Conservation (phyloP, 164 flowering plant species). For the Magnolia officinalis region DNA sequence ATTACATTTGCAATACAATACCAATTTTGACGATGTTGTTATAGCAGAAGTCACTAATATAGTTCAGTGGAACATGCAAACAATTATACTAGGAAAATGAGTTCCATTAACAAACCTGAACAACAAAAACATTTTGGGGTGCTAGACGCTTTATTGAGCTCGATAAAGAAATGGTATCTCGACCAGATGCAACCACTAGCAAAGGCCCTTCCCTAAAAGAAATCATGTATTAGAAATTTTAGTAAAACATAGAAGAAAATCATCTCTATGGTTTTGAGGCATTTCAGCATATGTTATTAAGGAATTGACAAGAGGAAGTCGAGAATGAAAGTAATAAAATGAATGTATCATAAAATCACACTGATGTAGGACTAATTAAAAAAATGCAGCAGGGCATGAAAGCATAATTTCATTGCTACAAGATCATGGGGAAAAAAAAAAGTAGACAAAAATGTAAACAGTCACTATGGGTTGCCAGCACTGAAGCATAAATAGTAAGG, state of each 20-base stretch:
- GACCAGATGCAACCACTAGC: conserved; percentile 88
- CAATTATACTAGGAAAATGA: not conserved
- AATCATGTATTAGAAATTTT: not conserved
- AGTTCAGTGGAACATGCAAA: not conserved
- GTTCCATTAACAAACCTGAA: conserved; percentile 56
- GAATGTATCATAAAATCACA: not conserved
- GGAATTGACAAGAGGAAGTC: not conserved
- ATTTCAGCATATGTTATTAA: not conserved
- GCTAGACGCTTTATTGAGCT: conserved; percentile 75
- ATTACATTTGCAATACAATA: no score
- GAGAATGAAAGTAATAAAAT: not conserved
- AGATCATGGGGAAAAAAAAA: no score
- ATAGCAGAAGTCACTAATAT: no score
- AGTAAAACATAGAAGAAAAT: not conserved
- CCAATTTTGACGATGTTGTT: no score
- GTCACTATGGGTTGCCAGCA: no score
- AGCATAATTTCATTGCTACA: no score
- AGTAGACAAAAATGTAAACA: no score
- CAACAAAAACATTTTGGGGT: conserved; percentile 78
- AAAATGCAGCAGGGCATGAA: not conserved
- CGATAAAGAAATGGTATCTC: conserved; percentile 83
- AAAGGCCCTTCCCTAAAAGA: conserved; percentile 81
- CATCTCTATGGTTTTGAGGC: not conserved
- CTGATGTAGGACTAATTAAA: not conserved
- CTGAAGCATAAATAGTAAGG: no score